Evolutionary conservation across 1,139 yeast genomes (phyloP), one percentile per base, ranked within the genome.

Genomic region (Hyphopichia wangnamkhiaoensis): DNA sequence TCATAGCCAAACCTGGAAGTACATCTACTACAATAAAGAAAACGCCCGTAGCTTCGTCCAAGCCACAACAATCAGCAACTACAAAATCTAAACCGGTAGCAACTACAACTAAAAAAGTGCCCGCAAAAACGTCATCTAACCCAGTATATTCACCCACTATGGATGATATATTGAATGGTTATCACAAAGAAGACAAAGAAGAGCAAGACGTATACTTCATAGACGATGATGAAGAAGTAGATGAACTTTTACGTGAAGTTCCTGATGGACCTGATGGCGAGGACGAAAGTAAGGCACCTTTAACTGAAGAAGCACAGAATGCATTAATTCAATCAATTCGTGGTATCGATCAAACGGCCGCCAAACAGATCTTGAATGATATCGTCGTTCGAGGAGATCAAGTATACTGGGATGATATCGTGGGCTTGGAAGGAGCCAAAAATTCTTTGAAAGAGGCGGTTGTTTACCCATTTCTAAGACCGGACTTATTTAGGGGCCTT

Each of bases 321-420:
- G 53, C 53, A 27, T 49, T 72, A n/a, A 67, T 71, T 26, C 43
- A 52, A 10, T 61, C 66, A 12, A 60, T 72, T 21, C 52, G 66
- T 37, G 79, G 79, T 2, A 65, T 72, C 8, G 79, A 73, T 48
- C 62, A 58, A 41, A 45, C 56, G 40, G 56, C 78, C 42, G 68
- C 72, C 37, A 56, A 63, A 41, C 96, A 89, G 58, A 93, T 93
- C 38, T 71, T 93, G 46, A 86, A 87, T 50, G 98, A 93, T 57
- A 89, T 93, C 49, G 94, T 91, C 5, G 90, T 90, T 7, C 88
- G 85, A 45, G 98, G 98, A 7, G 98, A 93, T 61, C 94, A 90
- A 53, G 98, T 93, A 1, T 88, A 81, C 55, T 93, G 98, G 98
- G 94, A 85, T 34, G 98, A 93, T 58, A 89, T 93, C 48, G 97